Evolutionary conservation across 2,329 filamentous ascomycete genomes (phyloP).

Genomic region (Colletotrichum sp.): DNA sequence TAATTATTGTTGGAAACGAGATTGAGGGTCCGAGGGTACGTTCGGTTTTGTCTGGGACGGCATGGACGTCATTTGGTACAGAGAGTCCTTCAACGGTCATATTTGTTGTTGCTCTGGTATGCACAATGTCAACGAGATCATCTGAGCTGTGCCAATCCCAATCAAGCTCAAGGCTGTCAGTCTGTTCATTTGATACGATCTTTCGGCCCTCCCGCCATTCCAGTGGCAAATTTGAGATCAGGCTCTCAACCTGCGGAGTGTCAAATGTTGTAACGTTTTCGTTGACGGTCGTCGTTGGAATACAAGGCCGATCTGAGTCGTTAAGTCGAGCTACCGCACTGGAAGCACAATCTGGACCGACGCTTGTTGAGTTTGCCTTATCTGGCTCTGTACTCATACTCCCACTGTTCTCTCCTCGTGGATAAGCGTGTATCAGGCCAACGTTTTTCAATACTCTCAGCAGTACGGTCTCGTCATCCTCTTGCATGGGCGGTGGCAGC

Average conservation of each 20-base stretch:
- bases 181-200: background rate
- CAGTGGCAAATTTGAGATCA: background rate
- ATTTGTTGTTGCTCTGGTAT: background rate
- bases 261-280: background rate
- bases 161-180: background rate
- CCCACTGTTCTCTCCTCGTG: background rate
- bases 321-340: background rate
- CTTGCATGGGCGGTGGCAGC: conserved; percentile 38
- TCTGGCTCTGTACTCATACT: background rate
- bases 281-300: background rate
- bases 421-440: background rate
- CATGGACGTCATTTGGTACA: background rate
- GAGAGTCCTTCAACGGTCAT: background rate
- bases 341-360: background rate
- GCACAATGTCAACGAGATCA: background rate
- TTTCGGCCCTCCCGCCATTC: background rate
- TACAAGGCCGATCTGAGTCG: background rate
- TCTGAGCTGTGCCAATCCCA: background rate
- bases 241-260: background rate
- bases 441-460: background rate
- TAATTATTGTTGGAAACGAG: background rate
- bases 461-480: conserved; percentile 11
- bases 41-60: background rate
- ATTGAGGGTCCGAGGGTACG: background rate
- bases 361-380: background rate